Conservation (phyloP, 176 grass and related monocot genomes). For the Typha latifolia region DNA sequence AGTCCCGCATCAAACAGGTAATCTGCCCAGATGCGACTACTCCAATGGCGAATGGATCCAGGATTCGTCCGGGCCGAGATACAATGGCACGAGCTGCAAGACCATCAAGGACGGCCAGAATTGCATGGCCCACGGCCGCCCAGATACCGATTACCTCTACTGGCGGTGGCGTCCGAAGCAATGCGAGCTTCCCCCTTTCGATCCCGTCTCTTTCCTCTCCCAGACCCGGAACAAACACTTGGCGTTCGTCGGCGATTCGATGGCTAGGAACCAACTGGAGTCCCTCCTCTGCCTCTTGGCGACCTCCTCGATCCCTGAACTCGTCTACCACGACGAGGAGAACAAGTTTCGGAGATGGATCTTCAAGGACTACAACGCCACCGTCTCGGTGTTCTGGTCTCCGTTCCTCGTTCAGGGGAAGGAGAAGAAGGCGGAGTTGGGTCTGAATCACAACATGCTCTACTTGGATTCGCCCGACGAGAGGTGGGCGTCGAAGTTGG, state of each 20-base stretch:
- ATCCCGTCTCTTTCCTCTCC: constrained; percentile 34
- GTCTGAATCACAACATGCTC: constrained; percentile 43
- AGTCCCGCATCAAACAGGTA: not conserved
- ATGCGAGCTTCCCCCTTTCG: constrained; percentile 43
- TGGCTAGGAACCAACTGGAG: constrained; percentile 50
- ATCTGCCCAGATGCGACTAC: constrained; percentile 28
- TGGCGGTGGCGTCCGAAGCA: constrained; percentile 60
- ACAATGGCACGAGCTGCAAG: constrained; percentile 57
- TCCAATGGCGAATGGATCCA: constrained; percentile 51
- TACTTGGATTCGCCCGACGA: constrained; percentile 51
- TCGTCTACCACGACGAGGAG: constrained; percentile 39
- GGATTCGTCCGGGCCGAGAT: constrained; percentile 21
- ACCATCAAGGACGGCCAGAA: constrained; percentile 62
- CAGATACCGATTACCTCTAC: constrained; percentile 46
- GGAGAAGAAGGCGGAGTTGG: constrained; percentile 23
- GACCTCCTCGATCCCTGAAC: constrained; percentile 24
- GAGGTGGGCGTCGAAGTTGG: constrained; percentile 48
- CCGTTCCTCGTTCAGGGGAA: constrained; percentile 81
- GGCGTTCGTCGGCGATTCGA: constrained; percentile 51
- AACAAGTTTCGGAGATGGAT: constrained; percentile 71
- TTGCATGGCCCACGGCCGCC: constrained; percentile 57
- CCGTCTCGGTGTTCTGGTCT: constrained; percentile 75
- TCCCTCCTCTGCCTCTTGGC: constrained; percentile 57
- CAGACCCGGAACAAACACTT: constrained; percentile 35
- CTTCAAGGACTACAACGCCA: constrained; percentile 43